Conservation (phyloP, 2,329 filamentous ascomycete species). For the Penicillium brevicompactum region DNA sequence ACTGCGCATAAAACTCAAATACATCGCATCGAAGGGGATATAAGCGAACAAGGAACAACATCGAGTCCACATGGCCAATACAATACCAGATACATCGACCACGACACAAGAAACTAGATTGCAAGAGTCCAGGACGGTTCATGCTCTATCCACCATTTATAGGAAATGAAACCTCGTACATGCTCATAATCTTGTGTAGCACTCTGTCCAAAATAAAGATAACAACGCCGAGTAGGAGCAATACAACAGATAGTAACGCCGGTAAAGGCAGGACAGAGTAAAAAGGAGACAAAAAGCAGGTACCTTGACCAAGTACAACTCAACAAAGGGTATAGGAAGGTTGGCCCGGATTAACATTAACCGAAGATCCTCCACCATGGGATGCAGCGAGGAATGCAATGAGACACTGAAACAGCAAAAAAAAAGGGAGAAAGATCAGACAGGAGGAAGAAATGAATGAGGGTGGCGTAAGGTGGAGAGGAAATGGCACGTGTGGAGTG, state of each 20-base stretch:
- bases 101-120: conserved; percentile 7
- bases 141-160: conserved; percentile 26
- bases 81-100: conserved; percentile 7
- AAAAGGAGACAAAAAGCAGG: conserved; percentile 12
- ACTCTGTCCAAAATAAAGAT: conserved; percentile 13
- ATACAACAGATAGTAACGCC: conserved; percentile 17
- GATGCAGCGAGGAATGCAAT: conserved; percentile 21
- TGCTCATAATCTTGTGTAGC: conserved; percentile 25
- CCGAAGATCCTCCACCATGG: conserved; percentile 15
- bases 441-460: conserved; percentile 7
- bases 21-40: neutral
- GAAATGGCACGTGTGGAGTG: conserved; percentile 10
- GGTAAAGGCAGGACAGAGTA: conserved; percentile 12
- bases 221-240: conserved; percentile 16
- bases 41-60: neutral
- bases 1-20: neutral
- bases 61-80: conserved; percentile 1
- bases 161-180: conserved; percentile 17
- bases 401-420: conserved; percentile 10
- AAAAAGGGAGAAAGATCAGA: conserved; percentile 16
- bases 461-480: neutral
- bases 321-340: conserved; percentile 39
- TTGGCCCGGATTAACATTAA: conserved; percentile 37
- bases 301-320: conserved; percentile 31
- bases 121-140: conserved; percentile 7